Conservation (phyloP, 257 asterid genomes). For the Thymus quinquecostatus region DNA sequence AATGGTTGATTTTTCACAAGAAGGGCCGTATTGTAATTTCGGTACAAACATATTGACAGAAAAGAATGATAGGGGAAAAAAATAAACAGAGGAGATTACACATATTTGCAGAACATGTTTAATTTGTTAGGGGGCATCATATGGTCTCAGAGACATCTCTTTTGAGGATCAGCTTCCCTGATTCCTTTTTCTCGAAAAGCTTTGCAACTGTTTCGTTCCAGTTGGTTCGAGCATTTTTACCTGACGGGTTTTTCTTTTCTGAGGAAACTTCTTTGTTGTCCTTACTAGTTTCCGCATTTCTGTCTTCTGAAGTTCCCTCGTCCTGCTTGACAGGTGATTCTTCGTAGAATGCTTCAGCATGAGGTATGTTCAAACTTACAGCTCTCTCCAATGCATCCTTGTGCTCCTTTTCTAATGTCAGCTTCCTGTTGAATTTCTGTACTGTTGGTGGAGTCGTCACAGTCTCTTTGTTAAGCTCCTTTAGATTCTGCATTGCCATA, state of each 20-base stretch:
- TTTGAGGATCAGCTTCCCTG: slow-evolving; percentile 47
- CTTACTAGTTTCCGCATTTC: slow-evolving; percentile 29
- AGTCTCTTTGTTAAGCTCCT: slow-evolving; percentile 47
- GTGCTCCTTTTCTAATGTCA: slow-evolving; percentile 84
- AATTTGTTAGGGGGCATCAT: slow-evolving; percentile 7
- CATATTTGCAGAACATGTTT: neutral
- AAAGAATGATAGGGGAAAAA: slow-evolving; percentile 1
- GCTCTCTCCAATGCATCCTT: slow-evolving; percentile 92
- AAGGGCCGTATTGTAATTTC: neutral
- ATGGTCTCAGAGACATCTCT: slow-evolving; percentile 34
- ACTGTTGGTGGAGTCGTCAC: slow-evolving; percentile 65
- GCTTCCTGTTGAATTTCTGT: slow-evolving; percentile 63
- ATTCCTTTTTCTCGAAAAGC: slow-evolving; percentile 60
- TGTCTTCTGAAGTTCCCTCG: slow-evolving; percentile 35
- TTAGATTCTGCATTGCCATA: slow-evolving; percentile 49
- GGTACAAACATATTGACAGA: slow-evolving; percentile 22
- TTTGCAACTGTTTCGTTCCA: slow-evolving; percentile 71
- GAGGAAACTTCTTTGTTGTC: slow-evolving; percentile 26
- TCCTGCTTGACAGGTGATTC: slow-evolving; percentile 36
- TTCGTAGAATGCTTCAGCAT: slow-evolving; percentile 52
- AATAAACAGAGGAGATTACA: neutral
- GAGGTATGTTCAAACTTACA: slow-evolving; percentile 82
- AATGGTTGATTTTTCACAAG: neutral
- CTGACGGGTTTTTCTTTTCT: slow-evolving; percentile 28
- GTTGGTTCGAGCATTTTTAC: slow-evolving; percentile 53